A percentile compares a stretch with the other conserved stretches of the same genome.
phyloP scores from a whole-genome alignment of 1,284 basidiomycete genomes.

The Cryptococcus sp. region DNA sequence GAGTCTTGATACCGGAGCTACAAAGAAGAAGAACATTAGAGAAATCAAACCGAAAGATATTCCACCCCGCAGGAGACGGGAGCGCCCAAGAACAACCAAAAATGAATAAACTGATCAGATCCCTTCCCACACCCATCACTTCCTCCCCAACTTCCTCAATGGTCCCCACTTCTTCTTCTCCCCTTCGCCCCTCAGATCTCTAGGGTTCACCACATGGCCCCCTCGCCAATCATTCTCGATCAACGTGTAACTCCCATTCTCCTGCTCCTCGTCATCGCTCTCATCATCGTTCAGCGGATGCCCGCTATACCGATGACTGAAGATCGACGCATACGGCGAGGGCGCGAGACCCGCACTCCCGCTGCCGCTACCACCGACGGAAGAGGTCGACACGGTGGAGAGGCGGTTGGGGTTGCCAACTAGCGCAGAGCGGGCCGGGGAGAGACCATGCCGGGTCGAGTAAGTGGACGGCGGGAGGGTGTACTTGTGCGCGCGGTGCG shows the following conservation, averaged over 20 bases:
- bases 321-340: slow-evolving; percentile 32
- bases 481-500: slow-evolving; percentile 2
- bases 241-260: slow-evolving; percentile 22
- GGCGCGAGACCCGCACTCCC: background rate
- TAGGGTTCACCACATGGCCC: slow-evolving; percentile 16
- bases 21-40: too few species aligned
- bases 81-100: too few species aligned
- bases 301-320: slow-evolving; percentile 24
- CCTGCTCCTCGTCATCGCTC: slow-evolving; percentile 32
- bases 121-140: background rate
- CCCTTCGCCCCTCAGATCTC: slow-evolving; percentile 1
- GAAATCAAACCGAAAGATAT: too few species aligned
- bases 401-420: slow-evolving; percentile 15
- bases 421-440: slow-evolving; percentile 25
- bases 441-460: slow-evolving; percentile 19
- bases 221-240: slow-evolving; percentile 41
- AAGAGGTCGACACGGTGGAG: slow-evolving; percentile 17
- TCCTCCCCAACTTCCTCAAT: slow-evolving; percentile 12
- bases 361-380: background rate
- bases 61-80: too few species aligned
- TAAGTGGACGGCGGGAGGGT: slow-evolving; percentile 14
- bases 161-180: slow-evolving; percentile 14
- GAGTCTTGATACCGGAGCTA: too few species aligned
- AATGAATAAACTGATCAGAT: background rate
- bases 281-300: slow-evolving; percentile 31